A percentile compares a stretch with the other conserved stretches of the same genome.
These are phyloP conservation scores for Vigna hirtella DNA, from an alignment of 306 rosid genomes.

Conservation along the genomic window DNA sequence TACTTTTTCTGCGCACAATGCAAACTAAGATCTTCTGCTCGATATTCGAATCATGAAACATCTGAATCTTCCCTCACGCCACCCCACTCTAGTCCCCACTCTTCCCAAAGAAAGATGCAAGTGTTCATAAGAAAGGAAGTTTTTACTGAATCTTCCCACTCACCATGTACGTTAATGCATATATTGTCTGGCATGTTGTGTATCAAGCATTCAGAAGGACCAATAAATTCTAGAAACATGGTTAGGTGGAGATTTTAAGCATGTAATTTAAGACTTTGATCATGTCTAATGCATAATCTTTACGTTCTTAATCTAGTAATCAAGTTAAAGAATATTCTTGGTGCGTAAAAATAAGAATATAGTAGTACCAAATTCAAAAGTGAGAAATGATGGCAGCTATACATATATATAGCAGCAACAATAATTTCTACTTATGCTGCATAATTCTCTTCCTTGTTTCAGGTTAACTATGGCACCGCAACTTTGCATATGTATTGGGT, in stretches of 20 bases:
- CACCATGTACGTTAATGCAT: neutral
- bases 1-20: neutral
- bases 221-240: too few relatives aligned
- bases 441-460: neutral
- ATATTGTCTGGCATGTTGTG: neutral
- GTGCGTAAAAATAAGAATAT: neutral
- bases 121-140: too few relatives aligned
- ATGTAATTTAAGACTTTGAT: too few relatives aligned
- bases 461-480: constrained; percentile 13
- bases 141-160: neutral
- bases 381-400: neutral
- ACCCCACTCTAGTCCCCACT: constrained; percentile 1
- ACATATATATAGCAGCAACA: neutral
- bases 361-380: neutral
- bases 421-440: neutral
- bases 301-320: too few relatives aligned
- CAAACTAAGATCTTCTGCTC: constrained; percentile 5
- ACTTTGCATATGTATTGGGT: neutral
- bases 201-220: neutral
- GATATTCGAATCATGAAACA: constrained; percentile 12
- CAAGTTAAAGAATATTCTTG: too few relatives aligned
- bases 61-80: neutral
- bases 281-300: too few relatives aligned
- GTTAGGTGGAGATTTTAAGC: too few relatives aligned
- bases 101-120: neutral